phyloP scores from a whole-genome alignment of 192 early-diverging fungal genomes.

The Funneliformis mosseae region DNA sequence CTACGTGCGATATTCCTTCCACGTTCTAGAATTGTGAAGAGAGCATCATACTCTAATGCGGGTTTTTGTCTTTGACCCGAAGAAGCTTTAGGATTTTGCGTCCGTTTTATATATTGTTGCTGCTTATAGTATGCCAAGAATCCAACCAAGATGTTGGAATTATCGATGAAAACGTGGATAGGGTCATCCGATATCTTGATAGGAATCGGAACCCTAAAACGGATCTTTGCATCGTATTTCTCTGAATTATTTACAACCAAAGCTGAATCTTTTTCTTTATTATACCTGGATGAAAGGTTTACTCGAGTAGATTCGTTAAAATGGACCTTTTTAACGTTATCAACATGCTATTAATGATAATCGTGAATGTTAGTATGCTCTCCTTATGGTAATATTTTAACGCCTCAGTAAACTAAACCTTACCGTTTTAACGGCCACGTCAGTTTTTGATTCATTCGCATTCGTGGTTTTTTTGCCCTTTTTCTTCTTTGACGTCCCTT shows the following conservation, averaged over 20 bases:
- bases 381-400: not conserved
- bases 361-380: not conserved
- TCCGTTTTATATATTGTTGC: not conserved
- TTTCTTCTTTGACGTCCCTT: not conserved
- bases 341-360: not conserved
- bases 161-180: slow-evolving; percentile 48
- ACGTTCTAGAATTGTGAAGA: slow-evolving; percentile 42
- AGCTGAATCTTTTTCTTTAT: not conserved
- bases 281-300: not conserved
- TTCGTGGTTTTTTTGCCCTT: not conserved
- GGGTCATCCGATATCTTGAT: slow-evolving; percentile 28
- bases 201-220: slow-evolving; percentile 23
- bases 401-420: not conserved
- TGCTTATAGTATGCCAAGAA: slow-evolving; percentile 38
- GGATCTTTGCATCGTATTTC: not conserved
- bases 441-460: not conserved
- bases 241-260: not conserved
- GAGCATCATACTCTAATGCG: slow-evolving; percentile 38
- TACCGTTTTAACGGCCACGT: not conserved
- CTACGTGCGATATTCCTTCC: slow-evolving; percentile 35
- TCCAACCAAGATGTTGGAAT: slow-evolving; percentile 51
- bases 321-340: slow-evolving; percentile 4
- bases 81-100: not conserved
- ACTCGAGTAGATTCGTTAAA: not conserved
- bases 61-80: slow-evolving; percentile 20